Conservation (phyloP, 805 yeast species). For the Saturnispora sekii region DNA sequence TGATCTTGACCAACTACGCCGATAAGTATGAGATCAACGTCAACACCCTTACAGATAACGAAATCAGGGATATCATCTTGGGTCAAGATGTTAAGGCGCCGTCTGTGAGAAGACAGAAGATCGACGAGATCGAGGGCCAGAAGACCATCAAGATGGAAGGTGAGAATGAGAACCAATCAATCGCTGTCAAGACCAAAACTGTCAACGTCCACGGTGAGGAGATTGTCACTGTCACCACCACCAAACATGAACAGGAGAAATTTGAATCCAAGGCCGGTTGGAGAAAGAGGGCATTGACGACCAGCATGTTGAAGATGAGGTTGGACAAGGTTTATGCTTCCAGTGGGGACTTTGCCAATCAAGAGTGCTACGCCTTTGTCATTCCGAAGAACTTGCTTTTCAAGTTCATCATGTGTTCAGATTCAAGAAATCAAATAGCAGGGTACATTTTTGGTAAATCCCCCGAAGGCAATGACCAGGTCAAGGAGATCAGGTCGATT, state of each 20-base stretch:
- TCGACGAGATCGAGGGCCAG: slow-evolving; percentile 61
- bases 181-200: slow-evolving; percentile 75
- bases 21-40: slow-evolving; percentile 78
- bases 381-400: slow-evolving; percentile 74
- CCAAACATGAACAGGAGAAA: slow-evolving; percentile 74
- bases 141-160: slow-evolving; percentile 27
- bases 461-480: slow-evolving; percentile 57
- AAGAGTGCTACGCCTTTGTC: slow-evolving; percentile 55
- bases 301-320: slow-evolving; percentile 62
- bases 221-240: slow-evolving; percentile 86
- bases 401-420: slow-evolving; percentile 72
- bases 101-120: slow-evolving; percentile 73
- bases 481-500: slow-evolving; percentile 69
- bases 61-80: slow-evolving; percentile 83
- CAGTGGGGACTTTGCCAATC: slow-evolving; percentile 46
- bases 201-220: slow-evolving; percentile 94
- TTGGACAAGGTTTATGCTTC: slow-evolving; percentile 66
- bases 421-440: slow-evolving; percentile 71
- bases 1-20: slow-evolving; percentile 78
- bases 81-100: slow-evolving; percentile 94
- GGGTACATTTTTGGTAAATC: slow-evolving; percentile 75
- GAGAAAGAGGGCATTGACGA: slow-evolving; percentile 78
- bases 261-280: slow-evolving; percentile 85
- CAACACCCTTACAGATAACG: slow-evolving; percentile 82
- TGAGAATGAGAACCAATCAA: slow-evolving; percentile 39